Conservation (phyloP, 208 protist genomes). For the Giardia muris region DNA sequence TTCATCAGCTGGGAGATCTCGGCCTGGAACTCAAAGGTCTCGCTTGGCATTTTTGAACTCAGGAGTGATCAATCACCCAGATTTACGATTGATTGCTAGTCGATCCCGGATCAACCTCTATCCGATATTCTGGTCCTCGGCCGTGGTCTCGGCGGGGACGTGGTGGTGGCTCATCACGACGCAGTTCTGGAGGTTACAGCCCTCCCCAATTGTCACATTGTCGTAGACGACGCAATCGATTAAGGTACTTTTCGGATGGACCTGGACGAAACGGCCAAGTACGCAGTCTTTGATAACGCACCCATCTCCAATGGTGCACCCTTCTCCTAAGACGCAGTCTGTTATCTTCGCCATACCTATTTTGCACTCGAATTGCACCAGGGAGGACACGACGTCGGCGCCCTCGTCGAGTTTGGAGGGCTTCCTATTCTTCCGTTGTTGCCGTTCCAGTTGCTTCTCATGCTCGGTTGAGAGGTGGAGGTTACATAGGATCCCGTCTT, state of each 20-base stretch:
- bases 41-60: neutral
- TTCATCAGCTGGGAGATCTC: constrained; percentile 62
- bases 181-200: neutral
- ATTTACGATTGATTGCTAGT: too few relatives aligned
- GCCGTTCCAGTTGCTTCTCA: neutral
- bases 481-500: too few relatives aligned
- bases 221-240: neutral
- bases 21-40: constrained; percentile 38
- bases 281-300: neutral
- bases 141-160: too few relatives aligned
- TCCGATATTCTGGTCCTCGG: too few relatives aligned
- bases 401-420: neutral
- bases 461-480: neutral
- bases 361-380: neutral
- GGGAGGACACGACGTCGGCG: neutral
- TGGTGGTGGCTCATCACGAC: too few relatives aligned
- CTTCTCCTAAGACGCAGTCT: neutral
- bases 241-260: neutral
- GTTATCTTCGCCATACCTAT: neutral
- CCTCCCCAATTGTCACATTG: neutral
- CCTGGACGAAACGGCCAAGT: neutral
- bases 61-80: too few relatives aligned
- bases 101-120: too few relatives aligned
- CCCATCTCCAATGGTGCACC: neutral
- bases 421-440: neutral